These are phyloP conservation scores for Vitrella brassicaformis DNA, from an alignment of 73 alveolate species.

Conservation along the genomic window DNA sequence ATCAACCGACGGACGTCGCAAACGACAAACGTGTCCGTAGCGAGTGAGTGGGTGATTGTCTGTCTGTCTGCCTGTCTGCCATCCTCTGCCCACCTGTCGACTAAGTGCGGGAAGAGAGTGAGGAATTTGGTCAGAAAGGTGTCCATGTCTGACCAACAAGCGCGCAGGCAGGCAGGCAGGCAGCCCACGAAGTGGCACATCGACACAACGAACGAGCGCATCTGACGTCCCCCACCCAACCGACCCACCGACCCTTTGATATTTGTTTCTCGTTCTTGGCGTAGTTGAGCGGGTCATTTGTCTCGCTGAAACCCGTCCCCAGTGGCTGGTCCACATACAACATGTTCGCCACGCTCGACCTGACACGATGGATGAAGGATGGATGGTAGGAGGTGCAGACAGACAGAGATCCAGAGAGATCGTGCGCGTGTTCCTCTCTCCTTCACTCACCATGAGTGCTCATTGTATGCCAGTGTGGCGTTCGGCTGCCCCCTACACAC, in stretches of 20 bases:
- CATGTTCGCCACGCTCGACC: slow-evolving; percentile 43
- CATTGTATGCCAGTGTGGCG: not conserved
- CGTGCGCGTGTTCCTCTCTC: not conserved
- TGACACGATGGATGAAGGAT: not conserved
- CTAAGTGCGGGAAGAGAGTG: slow-evolving; percentile 42
- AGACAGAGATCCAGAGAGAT: not conserved
- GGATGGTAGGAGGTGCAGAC: not conserved
- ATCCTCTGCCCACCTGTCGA: no score
- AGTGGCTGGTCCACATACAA: slow-evolving; percentile 65
- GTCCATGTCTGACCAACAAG: no score
- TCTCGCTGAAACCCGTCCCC: slow-evolving; percentile 47
- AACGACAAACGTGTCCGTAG: no score
- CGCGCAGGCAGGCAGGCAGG: no score
- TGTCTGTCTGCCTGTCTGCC: no score
- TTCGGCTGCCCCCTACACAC: not conserved
- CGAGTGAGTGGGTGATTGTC: no score
- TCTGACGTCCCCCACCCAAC: no score
- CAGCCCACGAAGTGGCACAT: no score
- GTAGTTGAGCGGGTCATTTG: not conserved
- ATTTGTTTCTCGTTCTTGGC: not conserved
- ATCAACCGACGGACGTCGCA: no score
- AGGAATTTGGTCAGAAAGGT: slow-evolving; percentile 44
- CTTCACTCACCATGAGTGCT: no score
- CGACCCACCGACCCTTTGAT: no score
- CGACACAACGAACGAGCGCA: no score